A percentile compares a stretch with the other conserved stretches of the same genome.
phyloP scores from a whole-genome alignment of 73 alveolate species.

The Paramecium sonneborni region DNA sequence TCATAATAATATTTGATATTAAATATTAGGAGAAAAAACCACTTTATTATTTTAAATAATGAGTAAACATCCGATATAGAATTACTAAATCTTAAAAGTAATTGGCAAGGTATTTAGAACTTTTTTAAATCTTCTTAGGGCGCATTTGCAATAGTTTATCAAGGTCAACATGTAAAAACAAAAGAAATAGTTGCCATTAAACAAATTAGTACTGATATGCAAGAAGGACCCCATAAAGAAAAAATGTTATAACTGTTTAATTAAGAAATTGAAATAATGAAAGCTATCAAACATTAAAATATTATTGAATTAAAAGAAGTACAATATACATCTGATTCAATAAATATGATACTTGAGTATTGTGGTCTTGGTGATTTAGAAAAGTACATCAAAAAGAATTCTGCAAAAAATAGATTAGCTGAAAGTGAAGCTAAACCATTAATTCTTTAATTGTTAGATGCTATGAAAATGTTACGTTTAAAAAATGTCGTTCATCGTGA shows the following conservation, averaged over 20 bases:
- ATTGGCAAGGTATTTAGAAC: conserved; percentile 10
- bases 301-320: conserved; percentile 8
- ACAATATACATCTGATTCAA: background rate
- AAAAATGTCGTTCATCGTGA: conserved; percentile 86
- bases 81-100: background rate
- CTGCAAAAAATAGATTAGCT: conserved; percentile 25
- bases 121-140: background rate
- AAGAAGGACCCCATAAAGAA: background rate
- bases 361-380: conserved; percentile 50
- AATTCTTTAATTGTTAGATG: conserved; percentile 71
- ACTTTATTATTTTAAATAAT: background rate
- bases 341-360: conserved; percentile 45
- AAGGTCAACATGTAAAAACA: background rate
- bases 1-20: background rate
- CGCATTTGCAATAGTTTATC: conserved; percentile 42
- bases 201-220: background rate
- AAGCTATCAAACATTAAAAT: background rate
- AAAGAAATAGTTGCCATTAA: conserved; percentile 40
- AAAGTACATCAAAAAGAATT: conserved; percentile 47
- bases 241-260: conserved; percentile 22
- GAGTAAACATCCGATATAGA: background rate
- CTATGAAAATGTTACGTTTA: conserved; percentile 79
- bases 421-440: conserved; percentile 52
- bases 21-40: background rate
- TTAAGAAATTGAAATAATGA: background rate